Base-by-base conservation (phyloP, 1,284 basidiomycete genomes). In the Papiliotrema fonsecae region DNA sequence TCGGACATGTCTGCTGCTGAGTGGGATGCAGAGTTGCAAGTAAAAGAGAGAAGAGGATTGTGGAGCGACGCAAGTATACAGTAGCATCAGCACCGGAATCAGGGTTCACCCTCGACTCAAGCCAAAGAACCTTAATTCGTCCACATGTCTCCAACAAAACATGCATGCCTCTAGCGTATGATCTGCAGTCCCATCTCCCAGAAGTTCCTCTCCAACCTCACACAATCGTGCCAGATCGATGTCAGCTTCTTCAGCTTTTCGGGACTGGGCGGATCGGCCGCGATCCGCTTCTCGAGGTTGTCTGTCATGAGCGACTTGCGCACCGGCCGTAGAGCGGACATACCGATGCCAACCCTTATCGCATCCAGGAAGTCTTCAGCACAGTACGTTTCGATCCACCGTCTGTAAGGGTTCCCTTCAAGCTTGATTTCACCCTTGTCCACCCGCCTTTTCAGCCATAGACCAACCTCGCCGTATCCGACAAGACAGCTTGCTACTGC, bases 381-480 rank as follows among this genome's bases (percentile, higher is more conserved):
- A 0, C 82, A 76, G 62, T 96, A 94, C 52, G 86, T 86, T 26
- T 88, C 81, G 51, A 93, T 88, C 90, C 91, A 94, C 43, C 61
- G 57, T 45, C 53, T 60, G 71, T 92, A 92, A 6, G 81, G 80
- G 62, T 92, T 92, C 1, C 78, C 79, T 6, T 84, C 79, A 44
- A 82, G 65, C 31, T 76, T 70, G 2, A 85, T 81, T 77, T 77
- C 69, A 1, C 78, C 77, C 27, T 69, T 66, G 19, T 65, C 59
- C 1, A 82, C 77, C 53, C 84, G 78, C 43, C 76, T 79, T 69
- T 79, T 80, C 40, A 87, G 75, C 85, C 82, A 93, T 35, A 88
- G 74, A 0, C 91, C 93, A 0, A 94, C 88, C 69, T 96, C 88
- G n/a, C 90, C 93, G 64, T 97, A 97, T 0, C 93, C 93, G 0